Conservation (phyloP, 1,139 yeast genomes). For the Sugiyamaella novakii region DNA sequence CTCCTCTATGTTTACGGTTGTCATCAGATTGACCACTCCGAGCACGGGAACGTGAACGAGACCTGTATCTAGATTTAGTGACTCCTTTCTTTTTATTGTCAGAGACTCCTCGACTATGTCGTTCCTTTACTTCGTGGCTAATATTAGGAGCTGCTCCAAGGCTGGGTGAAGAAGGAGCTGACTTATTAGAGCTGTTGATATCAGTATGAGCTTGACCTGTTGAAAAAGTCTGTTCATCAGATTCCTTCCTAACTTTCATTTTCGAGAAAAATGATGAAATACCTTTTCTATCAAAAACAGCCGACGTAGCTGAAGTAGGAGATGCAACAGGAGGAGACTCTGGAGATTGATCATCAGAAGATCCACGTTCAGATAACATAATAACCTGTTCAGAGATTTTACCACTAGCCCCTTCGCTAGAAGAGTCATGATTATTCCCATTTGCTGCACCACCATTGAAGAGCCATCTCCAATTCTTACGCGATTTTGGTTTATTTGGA, state of each 20-base stretch:
- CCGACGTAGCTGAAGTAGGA: slow-evolving; percentile 16
- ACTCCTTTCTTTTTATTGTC: slow-evolving; percentile 11
- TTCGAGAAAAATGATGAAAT: slow-evolving; percentile 31
- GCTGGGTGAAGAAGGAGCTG: slow-evolving; percentile 1
- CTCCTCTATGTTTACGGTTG: slow-evolving; percentile 13
- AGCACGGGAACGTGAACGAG: slow-evolving; percentile 19
- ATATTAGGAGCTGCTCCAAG: slow-evolving; percentile 23
- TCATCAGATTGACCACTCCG: slow-evolving; percentile 7
- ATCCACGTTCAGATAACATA: slow-evolving; percentile 7
- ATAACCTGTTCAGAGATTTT: slow-evolving; percentile 4
- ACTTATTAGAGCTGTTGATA: background rate
- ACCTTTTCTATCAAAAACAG: slow-evolving; percentile 23
- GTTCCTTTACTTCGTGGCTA: slow-evolving; percentile 5
- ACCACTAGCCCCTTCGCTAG: background rate
- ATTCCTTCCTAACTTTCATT: slow-evolving; percentile 28
- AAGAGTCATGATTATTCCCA: background rate
- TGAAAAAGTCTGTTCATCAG: slow-evolving; percentile 17
- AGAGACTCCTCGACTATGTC: slow-evolving; percentile 5
- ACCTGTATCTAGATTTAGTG: slow-evolving; percentile 22
- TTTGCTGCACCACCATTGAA: slow-evolving; percentile 23
- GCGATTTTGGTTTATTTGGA: slow-evolving; percentile 20
- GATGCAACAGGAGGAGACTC: slow-evolving; percentile 10
- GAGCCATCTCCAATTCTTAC: slow-evolving; percentile 35
- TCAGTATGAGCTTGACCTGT: background rate
- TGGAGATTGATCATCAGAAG: slow-evolving; percentile 15